A percentile compares a stretch with the other conserved stretches of the same genome.
These are phyloP conservation scores for Pyronema domesticum DNA, from an alignment of 495 filamentous ascomycete genomes.

Conservation along the genomic window DNA sequence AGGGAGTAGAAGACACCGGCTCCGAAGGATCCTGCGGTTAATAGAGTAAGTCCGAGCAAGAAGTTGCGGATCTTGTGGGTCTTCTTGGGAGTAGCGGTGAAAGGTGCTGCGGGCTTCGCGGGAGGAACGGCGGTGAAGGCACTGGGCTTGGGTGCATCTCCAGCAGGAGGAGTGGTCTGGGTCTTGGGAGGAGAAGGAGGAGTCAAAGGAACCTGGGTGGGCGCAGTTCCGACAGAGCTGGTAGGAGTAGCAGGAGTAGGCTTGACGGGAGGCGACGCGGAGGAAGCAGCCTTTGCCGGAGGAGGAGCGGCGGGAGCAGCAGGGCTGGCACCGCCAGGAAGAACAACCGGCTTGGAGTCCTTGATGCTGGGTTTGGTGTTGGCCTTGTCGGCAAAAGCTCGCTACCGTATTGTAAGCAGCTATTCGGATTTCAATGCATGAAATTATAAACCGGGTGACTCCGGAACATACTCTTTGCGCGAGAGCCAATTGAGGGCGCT, in stretches of 20 bases:
- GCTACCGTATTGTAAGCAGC: slow-evolving; percentile 9
- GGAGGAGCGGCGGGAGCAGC: slow-evolving; percentile 32
- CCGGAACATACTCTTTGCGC: slow-evolving; percentile 3
- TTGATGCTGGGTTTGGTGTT: slow-evolving; percentile 28
- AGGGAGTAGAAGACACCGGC: slow-evolving; percentile 82
- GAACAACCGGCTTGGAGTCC: slow-evolving; percentile 33
- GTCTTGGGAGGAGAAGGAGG: slow-evolving; percentile 33
- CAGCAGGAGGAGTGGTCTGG: slow-evolving; percentile 27
- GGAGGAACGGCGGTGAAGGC: slow-evolving; percentile 27
- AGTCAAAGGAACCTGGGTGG: slow-evolving; percentile 43
- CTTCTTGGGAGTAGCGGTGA: slow-evolving; percentile 34
- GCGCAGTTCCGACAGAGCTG: slow-evolving; percentile 35
- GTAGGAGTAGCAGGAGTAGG: slow-evolving; percentile 30
- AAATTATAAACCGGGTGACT: slow-evolving; percentile 1
- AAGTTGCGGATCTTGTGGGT: slow-evolving; percentile 57
- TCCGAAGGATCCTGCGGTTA: slow-evolving; percentile 60
- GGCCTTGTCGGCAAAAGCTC: slow-evolving; percentile 13
- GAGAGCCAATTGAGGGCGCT: neutral
- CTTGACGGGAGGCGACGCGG: slow-evolving; percentile 14
- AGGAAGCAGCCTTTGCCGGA: slow-evolving; percentile 24
- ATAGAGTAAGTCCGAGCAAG: slow-evolving; percentile 50
- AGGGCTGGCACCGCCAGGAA: slow-evolving; percentile 39
- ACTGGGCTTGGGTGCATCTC: slow-evolving; percentile 27
- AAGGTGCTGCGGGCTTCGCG: slow-evolving; percentile 4
- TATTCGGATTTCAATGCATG: neutral